Evolutionary conservation across 148 eudicot genomes (phyloP).

Genomic region (Beta vulgaris): DNA sequence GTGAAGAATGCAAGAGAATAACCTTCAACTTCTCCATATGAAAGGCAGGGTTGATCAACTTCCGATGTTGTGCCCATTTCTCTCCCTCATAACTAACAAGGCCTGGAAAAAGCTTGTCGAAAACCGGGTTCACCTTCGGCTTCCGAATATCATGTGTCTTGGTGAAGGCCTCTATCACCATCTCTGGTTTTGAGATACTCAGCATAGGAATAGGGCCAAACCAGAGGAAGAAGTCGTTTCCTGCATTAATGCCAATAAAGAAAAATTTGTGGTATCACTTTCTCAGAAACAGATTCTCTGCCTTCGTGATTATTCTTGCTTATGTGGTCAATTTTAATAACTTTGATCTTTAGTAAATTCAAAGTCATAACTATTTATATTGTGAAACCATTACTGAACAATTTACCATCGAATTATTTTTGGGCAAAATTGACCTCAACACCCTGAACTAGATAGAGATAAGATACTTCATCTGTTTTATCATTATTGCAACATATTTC

Average conservation of each 20-base stretch:
- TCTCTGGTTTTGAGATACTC: constrained; percentile 14
- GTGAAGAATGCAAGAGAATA: not conserved
- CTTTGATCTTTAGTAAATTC: too few relatives aligned
- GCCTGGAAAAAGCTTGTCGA: constrained; percentile 19
- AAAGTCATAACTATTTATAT: too few relatives aligned
- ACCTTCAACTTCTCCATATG: constrained; percentile 29
- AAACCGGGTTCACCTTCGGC: not conserved
- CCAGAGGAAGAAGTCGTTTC: constrained; percentile 12
- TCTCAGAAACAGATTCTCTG: not conserved
- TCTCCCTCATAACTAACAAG: constrained; percentile 19
- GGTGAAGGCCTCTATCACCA: constrained; percentile 23
- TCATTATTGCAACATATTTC: too few relatives aligned
- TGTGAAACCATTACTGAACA: too few relatives aligned
- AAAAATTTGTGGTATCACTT: not conserved
- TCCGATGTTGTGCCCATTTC: constrained; percentile 24
- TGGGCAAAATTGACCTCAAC: too few relatives aligned
- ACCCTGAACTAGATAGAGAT: too few relatives aligned
- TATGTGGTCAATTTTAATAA: too few relatives aligned
- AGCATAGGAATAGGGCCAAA: constrained; percentile 12
- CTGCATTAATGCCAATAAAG: constrained; percentile 5
- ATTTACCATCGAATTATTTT: too few relatives aligned
- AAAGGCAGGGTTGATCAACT: constrained; percentile 27
- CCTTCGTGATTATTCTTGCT: too few relatives aligned
- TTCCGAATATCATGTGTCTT: constrained; percentile 7
- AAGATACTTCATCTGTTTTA: too few relatives aligned